Evolutionary conservation across 352 stramenopile species (phyloP).

Genomic region (Chrysophaeum taylorii): DNA sequence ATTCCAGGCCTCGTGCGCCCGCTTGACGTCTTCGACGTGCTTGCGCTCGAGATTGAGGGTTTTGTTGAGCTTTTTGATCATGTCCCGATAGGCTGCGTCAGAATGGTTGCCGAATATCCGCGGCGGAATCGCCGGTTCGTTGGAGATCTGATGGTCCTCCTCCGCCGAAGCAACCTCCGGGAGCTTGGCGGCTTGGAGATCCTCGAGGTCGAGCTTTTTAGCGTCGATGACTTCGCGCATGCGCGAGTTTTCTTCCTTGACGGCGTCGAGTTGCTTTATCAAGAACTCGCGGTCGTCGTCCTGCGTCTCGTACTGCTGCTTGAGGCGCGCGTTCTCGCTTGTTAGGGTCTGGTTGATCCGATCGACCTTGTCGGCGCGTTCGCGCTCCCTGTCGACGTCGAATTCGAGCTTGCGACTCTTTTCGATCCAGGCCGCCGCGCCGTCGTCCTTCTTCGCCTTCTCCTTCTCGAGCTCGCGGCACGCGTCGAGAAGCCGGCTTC

Average conservation of each 20-base stretch:
- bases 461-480: conserved; percentile 79
- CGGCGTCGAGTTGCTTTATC: conserved; percentile 72
- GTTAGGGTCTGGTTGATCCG: conserved; percentile 72
- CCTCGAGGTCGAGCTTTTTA: conserved; percentile 46
- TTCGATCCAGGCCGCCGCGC: conserved; percentile 76
- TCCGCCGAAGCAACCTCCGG: conserved; percentile 1
- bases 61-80: conserved; percentile 8
- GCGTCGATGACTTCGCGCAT: conserved; percentile 51
- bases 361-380: conserved; percentile 72
- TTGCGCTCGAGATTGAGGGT: conserved; percentile 10
- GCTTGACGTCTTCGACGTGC: conserved; percentile 1
- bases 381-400: conserved; percentile 40
- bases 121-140: conserved; percentile 6
- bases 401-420: conserved; percentile 24
- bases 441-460: conserved; percentile 74
- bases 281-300: conserved; percentile 84
- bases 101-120: neutral
- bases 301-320: conserved; percentile 75
- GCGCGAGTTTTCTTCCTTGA: conserved; percentile 77
- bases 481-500: conserved; percentile 74
- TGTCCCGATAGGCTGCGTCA: conserved; percentile 8
- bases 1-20: conserved; percentile 34
- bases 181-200: conserved; percentile 13
- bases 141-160: conserved; percentile 8
- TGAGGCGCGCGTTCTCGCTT: conserved; percentile 68